Evolutionary conservation across 2,329 filamentous ascomycete genomes (phyloP), one percentile per base, ranked within the genome.

Genomic region (Penicillium fuscoglaucum): DNA sequence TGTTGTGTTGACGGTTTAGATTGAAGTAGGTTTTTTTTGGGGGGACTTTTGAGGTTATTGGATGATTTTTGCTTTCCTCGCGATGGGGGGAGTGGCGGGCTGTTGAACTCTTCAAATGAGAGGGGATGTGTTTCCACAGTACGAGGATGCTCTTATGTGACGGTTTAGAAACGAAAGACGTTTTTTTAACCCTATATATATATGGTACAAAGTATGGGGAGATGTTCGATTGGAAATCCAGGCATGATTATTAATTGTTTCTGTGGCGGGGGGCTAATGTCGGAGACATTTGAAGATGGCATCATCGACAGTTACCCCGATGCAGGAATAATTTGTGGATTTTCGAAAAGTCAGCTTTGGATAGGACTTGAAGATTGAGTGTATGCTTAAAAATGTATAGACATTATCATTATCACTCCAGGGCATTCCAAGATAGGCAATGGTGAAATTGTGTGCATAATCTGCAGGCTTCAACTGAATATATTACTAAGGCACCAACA

Each of bases 221-320:
- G 17, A 40, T 4, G 24, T 39, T 50, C 9, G n/a, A 39, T 39
- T 39, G 21, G 31, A 40, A 39, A 40, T 51, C 35, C 24, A 51
- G 28, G 8, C 6, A 7, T 40, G 48, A 51, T 51, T 51, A 51
- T 51, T 51, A 51, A 51, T 51, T 49, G 15, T 39, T n/a, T 26
- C 29, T 2, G 17, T 17, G 47, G 7, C 31, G 15, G 19, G 19
- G 19, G 29, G 13, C 6, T 6, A 6, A 10, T 8, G 13, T 35
- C 47, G 47, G 47, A 50, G 47, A 50, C 47, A 50, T 50, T 50
- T 33, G 29, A 24, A 24, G 13, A 7, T 48, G 31, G 13, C 45
- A 21, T 33, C 19, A 48, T 48, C 46, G 29, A 48, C 19, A 35
- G 29, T 48, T 48, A 12, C 19, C 46, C 46, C 19, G 46, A 35